Conservation (phyloP, 495 filamentous ascomycete species). For the Pyronema domesticum region DNA sequence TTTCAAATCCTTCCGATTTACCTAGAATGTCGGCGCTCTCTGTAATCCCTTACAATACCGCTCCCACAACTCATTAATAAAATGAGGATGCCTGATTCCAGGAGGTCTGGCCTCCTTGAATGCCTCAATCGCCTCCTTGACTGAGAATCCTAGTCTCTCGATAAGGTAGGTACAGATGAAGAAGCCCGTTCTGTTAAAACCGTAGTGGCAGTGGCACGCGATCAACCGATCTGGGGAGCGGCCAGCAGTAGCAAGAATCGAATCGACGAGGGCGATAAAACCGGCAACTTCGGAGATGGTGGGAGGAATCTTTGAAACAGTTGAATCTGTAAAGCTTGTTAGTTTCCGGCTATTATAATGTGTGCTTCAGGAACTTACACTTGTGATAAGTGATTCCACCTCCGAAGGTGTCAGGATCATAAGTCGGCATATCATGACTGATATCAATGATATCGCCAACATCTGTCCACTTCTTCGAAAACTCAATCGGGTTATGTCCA, state of each 20-base stretch:
- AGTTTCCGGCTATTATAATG: neutral
- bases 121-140: constrained; percentile 63
- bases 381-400: constrained; percentile 47
- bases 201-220: constrained; percentile 90
- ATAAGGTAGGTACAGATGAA: constrained; percentile 84
- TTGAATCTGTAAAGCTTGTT: constrained; percentile 28
- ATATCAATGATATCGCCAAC: constrained; percentile 50
- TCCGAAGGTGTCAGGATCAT: constrained; percentile 46
- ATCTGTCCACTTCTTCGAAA: constrained; percentile 47
- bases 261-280: constrained; percentile 66
- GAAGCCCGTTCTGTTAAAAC: constrained; percentile 82
- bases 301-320: constrained; percentile 81
- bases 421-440: constrained; percentile 49
- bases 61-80: constrained; percentile 69
- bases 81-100: constrained; percentile 79
- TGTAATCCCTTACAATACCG: constrained; percentile 36
- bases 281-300: constrained; percentile 52
- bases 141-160: constrained; percentile 51
- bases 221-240: constrained; percentile 34
- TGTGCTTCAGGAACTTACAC: constrained; percentile 20
- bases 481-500: constrained; percentile 54
- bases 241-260: constrained; percentile 36
- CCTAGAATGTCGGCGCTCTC: constrained; percentile 21
- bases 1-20: no score
- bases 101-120: constrained; percentile 58